Evolutionary conservation across 495 filamentous ascomycete species (phyloP).

Genomic region (Aspergillus ellipticus): DNA sequence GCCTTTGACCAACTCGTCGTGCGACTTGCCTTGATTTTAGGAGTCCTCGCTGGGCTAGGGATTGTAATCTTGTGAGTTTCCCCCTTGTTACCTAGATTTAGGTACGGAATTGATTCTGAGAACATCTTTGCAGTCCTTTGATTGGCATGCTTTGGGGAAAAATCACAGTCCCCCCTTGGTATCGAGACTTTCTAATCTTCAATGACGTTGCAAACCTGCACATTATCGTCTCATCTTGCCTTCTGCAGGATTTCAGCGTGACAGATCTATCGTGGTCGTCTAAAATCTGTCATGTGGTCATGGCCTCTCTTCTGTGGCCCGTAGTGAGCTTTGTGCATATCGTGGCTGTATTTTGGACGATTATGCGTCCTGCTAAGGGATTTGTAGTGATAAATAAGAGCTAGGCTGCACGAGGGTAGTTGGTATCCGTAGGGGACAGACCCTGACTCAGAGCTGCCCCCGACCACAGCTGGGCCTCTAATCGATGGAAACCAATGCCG

Average conservation of each 20-base stretch:
- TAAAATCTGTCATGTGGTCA: neutral
- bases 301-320: neutral
- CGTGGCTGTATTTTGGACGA: too few relatives aligned
- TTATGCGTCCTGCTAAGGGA: too few relatives aligned
- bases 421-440: too few relatives aligned
- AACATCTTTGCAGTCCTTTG: neutral
- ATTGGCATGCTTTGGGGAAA: neutral
- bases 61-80: slow-evolving; percentile 4
- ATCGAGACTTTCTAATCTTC: neutral
- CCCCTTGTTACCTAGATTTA: neutral
- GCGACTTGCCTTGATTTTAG: neutral
- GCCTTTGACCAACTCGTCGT: slow-evolving; percentile 1
- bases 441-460: too few relatives aligned
- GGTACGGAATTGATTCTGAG: neutral
- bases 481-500: too few relatives aligned
- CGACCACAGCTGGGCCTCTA: too few relatives aligned
- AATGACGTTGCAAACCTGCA: neutral
- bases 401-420: too few relatives aligned
- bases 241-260: neutral
- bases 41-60: neutral
- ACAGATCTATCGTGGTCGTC: neutral
- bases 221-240: neutral
- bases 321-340: too few relatives aligned
- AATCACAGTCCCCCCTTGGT: neutral
- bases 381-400: too few relatives aligned